Conservation (phyloP, 768 basidiomycete species). For the Amylocystis lapponica region DNA sequence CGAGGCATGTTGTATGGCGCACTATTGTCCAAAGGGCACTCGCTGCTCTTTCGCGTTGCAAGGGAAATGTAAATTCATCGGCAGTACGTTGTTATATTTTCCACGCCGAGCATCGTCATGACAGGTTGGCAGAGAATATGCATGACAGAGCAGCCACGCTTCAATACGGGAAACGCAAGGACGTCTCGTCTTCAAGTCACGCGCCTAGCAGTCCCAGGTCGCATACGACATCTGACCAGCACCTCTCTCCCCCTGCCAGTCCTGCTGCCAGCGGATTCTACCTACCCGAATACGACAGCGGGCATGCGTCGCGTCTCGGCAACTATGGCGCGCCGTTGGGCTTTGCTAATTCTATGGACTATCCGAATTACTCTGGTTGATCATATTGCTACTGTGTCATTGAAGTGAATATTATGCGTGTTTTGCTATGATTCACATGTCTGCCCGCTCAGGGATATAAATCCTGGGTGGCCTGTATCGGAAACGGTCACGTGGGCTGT, state of each 20-base stretch:
- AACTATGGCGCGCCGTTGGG: neutral
- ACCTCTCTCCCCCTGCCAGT: neutral
- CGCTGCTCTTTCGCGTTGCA: constrained; percentile 29
- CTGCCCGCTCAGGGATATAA: too few relatives aligned
- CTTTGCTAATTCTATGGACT: neutral
- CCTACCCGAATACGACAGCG: neutral
- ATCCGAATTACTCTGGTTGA: too few relatives aligned
- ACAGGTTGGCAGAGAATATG: constrained; percentile 5
- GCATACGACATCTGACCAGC: neutral
- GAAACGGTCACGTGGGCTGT: too few relatives aligned
- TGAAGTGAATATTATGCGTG: too few relatives aligned
- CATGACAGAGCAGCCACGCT: neutral
- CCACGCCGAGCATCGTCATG: neutral
- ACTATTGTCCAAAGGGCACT: constrained; percentile 31
- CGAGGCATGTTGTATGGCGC: constrained; percentile 29
- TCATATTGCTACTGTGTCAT: too few relatives aligned
- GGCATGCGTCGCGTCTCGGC: neutral
- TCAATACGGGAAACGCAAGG: neutral
- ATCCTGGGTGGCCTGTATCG: too few relatives aligned
- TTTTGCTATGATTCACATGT: too few relatives aligned
- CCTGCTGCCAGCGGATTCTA: neutral
- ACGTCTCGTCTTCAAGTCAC: neutral
- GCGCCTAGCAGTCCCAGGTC: neutral
- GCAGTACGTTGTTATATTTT: constrained; percentile 13
- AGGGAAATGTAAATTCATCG: constrained; percentile 29